Conservation (phyloP, 257 asterid genomes). For the Eucommia ulmoides region DNA sequence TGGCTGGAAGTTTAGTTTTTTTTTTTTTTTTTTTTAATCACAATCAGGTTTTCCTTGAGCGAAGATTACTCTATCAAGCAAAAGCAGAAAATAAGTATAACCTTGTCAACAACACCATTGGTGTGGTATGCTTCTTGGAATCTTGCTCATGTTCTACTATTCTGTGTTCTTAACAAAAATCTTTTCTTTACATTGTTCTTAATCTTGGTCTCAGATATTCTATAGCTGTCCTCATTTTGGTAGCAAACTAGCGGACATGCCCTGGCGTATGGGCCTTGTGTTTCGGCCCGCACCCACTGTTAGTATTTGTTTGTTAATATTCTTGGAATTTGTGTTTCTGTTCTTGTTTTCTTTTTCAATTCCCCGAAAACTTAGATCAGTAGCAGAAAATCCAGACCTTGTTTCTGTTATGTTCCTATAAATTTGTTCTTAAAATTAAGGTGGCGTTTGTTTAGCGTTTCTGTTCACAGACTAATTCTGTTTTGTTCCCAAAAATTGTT, state of each 20-base stretch:
- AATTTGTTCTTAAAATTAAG: too few relatives aligned
- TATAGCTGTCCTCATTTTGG: constrained; percentile 99
- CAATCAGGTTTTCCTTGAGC: too few relatives aligned
- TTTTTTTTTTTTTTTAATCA: too few relatives aligned
- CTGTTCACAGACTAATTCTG: not conserved
- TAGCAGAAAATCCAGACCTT: too few relatives aligned
- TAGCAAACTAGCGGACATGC: constrained; percentile 99
- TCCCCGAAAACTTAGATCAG: not conserved
- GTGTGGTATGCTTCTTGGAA: constrained; percentile 64
- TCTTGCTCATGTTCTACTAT: too few relatives aligned
- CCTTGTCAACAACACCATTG: constrained; percentile 75
- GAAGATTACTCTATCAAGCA: too few relatives aligned
- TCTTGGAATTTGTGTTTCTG: not conserved
- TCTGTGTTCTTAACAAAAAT: constrained; percentile 1
- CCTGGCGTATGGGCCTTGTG: constrained; percentile 97
- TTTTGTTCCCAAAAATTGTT: not conserved
- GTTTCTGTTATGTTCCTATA: too few relatives aligned
- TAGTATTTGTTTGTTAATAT: constrained; percentile 22
- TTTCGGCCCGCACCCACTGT: constrained; percentile 99
- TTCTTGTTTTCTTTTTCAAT: not conserved
- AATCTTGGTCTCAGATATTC: constrained; percentile 53
- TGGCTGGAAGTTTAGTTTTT: too few relatives aligned
- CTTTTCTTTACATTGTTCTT: not conserved
- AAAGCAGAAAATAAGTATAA: constrained; percentile 61
- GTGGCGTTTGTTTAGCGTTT: too few relatives aligned